A percentile compares a stretch with the other conserved stretches of the same genome.
Evolutionary conservation across 225 moss, liverwort and hornwort species (phyloP).

Genomic region (Rhytidiadelphus loreus): DNA sequence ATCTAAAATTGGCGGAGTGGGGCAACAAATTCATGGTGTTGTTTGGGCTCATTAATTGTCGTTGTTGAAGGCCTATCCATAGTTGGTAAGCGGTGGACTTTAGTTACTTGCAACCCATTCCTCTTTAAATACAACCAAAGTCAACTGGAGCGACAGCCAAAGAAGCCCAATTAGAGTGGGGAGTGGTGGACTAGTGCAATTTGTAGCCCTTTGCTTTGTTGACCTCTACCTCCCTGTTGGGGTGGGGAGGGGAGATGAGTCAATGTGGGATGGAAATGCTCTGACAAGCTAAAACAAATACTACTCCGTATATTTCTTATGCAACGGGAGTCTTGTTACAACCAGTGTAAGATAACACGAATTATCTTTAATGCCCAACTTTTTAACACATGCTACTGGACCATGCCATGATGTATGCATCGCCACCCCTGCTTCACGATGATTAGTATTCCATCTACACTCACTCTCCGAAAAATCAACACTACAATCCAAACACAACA

Average conservation of each 20-base stretch:
- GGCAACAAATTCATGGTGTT: too few relatives aligned
- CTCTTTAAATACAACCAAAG: background rate
- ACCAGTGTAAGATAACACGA: too few relatives aligned
- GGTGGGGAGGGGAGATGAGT: background rate
- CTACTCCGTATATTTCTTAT: background rate
- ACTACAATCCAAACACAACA: background rate
- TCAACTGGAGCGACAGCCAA: accelerated
- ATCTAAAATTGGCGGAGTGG: too few relatives aligned
- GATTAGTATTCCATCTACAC: too few relatives aligned
- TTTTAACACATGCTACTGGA: too few relatives aligned
- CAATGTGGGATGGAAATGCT: background rate
- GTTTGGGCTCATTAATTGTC: accelerated
- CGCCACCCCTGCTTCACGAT: background rate
- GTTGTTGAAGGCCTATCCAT: background rate
- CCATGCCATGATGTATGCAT: background rate
- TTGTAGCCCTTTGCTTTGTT: too few relatives aligned
- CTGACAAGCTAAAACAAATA: background rate
- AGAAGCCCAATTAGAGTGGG: background rate
- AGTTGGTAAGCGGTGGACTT: background rate
- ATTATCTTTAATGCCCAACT: background rate
- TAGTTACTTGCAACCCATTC: accelerated
- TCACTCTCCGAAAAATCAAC: background rate
- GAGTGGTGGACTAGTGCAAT: accelerated
- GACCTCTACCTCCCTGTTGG: background rate
- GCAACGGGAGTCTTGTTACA: background rate